These are phyloP conservation scores for Xerocomellus chrysenteron DNA, from an alignment of 768 basidiomycete genomes.

Conservation along the genomic window DNA sequence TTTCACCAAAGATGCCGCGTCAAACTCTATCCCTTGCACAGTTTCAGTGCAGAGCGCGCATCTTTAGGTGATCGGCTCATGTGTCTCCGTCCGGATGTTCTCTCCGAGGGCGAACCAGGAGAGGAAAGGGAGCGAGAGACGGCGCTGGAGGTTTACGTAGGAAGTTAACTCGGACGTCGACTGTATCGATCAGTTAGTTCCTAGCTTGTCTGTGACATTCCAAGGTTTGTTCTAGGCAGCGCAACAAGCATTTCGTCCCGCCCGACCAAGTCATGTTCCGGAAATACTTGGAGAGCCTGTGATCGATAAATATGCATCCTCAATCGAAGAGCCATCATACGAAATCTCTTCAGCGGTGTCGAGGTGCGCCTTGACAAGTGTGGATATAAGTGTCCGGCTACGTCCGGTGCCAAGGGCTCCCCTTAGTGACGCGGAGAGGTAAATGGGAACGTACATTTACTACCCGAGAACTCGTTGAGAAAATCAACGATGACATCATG, in stretches of 20 bases:
- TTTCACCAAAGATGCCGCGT: conserved; percentile 76
- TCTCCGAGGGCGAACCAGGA: conserved; percentile 92
- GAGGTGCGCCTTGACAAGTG: conserved; percentile 79
- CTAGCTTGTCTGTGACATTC: too few species aligned
- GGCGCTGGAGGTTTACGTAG: conserved; percentile 74
- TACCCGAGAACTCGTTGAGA: too few species aligned
- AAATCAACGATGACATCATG: too few species aligned
- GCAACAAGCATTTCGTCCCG: too few species aligned
- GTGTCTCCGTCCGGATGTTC: conserved; percentile 90
- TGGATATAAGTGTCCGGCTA: too few species aligned
- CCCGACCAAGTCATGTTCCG: too few species aligned
- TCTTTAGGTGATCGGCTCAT: conserved; percentile 95
- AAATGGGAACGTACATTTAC: too few species aligned
- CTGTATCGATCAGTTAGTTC: too few species aligned
- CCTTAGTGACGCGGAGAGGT: not conserved
- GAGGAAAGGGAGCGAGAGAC: conserved; percentile 88
- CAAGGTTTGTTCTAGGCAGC: too few species aligned
- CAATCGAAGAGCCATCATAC: conserved; percentile 92
- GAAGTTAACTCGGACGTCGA: conserved; percentile 93
- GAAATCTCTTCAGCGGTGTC: conserved; percentile 90
- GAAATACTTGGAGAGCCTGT: conserved; percentile 96
- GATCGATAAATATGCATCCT: conserved; percentile 96
- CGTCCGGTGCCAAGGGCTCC: conserved; percentile 53
- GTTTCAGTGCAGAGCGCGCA: conserved; percentile 80
- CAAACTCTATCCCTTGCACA: conserved; percentile 84